Base-by-base conservation (phyloP, 768 basidiomycete genomes). In the Pleurotus tuber-regium region DNA sequence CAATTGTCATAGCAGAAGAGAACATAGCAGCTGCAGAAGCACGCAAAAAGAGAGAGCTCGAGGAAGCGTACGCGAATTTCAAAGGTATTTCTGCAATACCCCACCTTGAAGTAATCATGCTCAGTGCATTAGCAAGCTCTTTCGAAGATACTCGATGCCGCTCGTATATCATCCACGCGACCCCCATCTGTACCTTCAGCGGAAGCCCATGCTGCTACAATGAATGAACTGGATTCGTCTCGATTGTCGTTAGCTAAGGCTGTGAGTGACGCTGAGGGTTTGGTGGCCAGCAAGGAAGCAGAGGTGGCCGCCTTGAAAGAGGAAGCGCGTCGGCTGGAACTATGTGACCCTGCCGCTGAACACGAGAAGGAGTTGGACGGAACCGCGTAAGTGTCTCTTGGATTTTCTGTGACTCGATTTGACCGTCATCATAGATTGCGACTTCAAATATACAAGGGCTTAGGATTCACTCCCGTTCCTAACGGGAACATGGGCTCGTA, bases 1-100 rank as follows among this genome's bases (percentile, higher is more conserved):
- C 86, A 10, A 87, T 92, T 43, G 81, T 83, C 12, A 80, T 78
- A 5, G 83, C 87, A 6, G 87, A 91, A 58, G 83, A 89, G 53
- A 82, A 77, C 56, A 83, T 89, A 62, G 77, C 77, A 11, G 58
- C 74, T 5, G 80, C 80, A 8, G 80, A 85, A 53, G 70, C 76
- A 5, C 73, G 67, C 49, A 70, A 82, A 43, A 86, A 79, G 66
- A 84, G 82, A 58, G 86, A 87, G 39, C 64, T 86, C 0, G 88
- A 90, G 41, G 81, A 86, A 40, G 76, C 81, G 2, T 83, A 86
- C 54, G 65, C 74, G 0, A 82, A 79, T 55, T 65, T 91, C 25
- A 87, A 84, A 74, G 78, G 89, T 82, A 25, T 39, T 64, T 57
- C n/a, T 24, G 6, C 30, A 14, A n/a, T 23, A 18, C 4, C 7